These are phyloP conservation scores for Pyrenopolyporus hunteri DNA, from an alignment of 495 filamentous ascomycete species.

Conservation along the genomic window DNA sequence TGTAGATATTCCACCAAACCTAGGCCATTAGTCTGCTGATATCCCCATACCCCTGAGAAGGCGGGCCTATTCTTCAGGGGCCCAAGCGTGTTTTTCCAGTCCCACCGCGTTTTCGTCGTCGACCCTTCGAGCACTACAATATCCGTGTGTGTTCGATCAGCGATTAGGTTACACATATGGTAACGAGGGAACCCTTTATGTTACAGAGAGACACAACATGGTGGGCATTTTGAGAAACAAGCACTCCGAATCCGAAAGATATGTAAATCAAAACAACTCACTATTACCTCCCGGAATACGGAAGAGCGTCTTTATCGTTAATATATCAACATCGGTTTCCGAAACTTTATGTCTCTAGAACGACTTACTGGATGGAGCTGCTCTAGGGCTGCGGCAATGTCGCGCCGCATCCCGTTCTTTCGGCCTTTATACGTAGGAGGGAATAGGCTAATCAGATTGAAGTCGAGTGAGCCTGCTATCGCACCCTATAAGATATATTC, in stretches of 20 bases:
- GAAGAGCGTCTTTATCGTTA: conserved; percentile 50
- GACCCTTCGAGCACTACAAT: conserved; percentile 60
- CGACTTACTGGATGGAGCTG: conserved; percentile 54
- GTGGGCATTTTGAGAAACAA: too few relatives aligned
- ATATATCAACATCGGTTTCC: not conserved
- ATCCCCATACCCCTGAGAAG: conserved; percentile 65
- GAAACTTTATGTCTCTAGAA: not conserved
- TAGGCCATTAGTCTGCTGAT: conserved; percentile 66
- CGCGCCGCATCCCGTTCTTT: conserved; percentile 65
- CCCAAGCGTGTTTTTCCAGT: conserved; percentile 73
- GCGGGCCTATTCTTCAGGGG: conserved; percentile 67
- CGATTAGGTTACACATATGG: not conserved
- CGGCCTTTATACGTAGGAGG: conserved; percentile 69
- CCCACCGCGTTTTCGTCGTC: conserved; percentile 60
- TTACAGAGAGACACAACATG: too few relatives aligned
- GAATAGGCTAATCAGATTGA: conserved; percentile 70
- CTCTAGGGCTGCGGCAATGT: conserved; percentile 62
- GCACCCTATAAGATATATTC: conserved; percentile 40
- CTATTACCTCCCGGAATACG: conserved; percentile 72
- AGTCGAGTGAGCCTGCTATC: conserved; percentile 58
- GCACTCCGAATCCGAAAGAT: not conserved
- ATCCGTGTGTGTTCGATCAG: not conserved
- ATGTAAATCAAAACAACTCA: conserved; percentile 3
- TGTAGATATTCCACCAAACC: conserved; percentile 69
- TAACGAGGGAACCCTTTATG: not conserved